Evolutionary conservation across 2,329 filamentous ascomycete genomes (phyloP).

Genomic region (Colletotrichum falcatum): DNA sequence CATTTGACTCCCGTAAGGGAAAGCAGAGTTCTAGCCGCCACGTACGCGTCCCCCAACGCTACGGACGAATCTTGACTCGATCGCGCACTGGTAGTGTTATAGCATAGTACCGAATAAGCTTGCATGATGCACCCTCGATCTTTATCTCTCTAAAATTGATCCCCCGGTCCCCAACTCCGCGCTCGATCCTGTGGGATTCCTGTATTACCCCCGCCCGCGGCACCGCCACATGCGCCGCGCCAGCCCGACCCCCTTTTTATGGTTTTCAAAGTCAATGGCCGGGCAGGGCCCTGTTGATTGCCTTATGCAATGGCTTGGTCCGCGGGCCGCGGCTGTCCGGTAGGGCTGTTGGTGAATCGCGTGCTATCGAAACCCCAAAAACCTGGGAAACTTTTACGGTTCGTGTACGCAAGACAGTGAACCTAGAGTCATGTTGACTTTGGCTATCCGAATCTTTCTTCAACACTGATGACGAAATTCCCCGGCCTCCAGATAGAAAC

Average conservation of each 20-base stretch:
- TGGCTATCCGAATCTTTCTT: neutral
- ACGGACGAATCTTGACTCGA: neutral
- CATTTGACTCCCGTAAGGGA: slow-evolving; percentile 9
- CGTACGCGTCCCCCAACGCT: slow-evolving; percentile 4
- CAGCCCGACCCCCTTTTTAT: neutral
- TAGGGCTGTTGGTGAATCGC: neutral
- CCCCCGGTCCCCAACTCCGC: no score
- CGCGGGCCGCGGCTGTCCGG: neutral
- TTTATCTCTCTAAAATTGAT: neutral
- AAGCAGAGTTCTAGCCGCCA: slow-evolving; percentile 15
- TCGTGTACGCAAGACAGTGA: neutral
- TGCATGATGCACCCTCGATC: neutral
- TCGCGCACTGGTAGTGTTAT: no score
- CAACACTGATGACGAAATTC: no score
- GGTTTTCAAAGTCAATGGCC: neutral
- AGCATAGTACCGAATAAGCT: slow-evolving; percentile 11
- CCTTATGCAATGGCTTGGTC: neutral
- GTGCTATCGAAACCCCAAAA: neutral
- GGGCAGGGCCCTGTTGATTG: neutral
- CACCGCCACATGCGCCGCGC: slow-evolving; percentile 5
- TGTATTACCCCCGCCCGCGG: neutral
- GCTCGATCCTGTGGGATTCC: neutral
- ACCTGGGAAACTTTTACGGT: neutral
- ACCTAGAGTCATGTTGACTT: neutral
- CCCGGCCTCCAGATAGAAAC: neutral